Base-by-base conservation (phyloP, 1,139 yeast genomes). In the Taphrina flavorubra region DNA sequence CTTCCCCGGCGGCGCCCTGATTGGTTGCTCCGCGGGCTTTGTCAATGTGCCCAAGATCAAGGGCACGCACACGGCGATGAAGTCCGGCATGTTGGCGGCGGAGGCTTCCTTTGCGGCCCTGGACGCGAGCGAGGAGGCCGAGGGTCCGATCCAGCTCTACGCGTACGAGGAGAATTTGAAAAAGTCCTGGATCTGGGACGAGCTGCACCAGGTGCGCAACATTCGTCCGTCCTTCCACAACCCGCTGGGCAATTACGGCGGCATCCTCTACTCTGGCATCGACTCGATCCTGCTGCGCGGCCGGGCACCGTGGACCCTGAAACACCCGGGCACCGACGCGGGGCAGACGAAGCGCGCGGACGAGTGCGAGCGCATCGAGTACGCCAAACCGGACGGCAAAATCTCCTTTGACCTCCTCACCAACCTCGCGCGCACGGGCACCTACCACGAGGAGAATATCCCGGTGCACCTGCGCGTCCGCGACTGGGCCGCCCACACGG, bases 41-140 rank as follows among this genome's bases (percentile, higher is more conserved):
- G 85, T 94, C 84, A 94, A 94, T 77, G 98, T 94, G 58, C 97
- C 99, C 58, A 94, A 94, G 78, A 89, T 94, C 75, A 94, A 94
- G 80, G 99, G 99, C n/a, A 88, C 97, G 0, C 99, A 94, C 77
- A 92, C 97, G 0, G 98, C 99, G 1, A 89, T 94, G 85, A 94
- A 92, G 78, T 84, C 95, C 11, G 99, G 98, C 47, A 88, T 94
- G 83, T 80, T 94, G 40, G 99, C 98, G 1, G 99, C 98, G 1
- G 98, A 94, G 75, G 78, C 85, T 36, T 89, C 92, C 51, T 91
- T 82, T 74, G 83, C 84, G n/a, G 82, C 79, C 57, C 79, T 91
- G 49, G 76, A 79, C 20, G 83, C 81, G 65, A 81, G 80, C 55
- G 81, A 79, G 14, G 81, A 79, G 14, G 78, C 75, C 59, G 76